Conservation (phyloP, 2,329 filamentous ascomycete genomes). For the Fusarium mexicanum region DNA sequence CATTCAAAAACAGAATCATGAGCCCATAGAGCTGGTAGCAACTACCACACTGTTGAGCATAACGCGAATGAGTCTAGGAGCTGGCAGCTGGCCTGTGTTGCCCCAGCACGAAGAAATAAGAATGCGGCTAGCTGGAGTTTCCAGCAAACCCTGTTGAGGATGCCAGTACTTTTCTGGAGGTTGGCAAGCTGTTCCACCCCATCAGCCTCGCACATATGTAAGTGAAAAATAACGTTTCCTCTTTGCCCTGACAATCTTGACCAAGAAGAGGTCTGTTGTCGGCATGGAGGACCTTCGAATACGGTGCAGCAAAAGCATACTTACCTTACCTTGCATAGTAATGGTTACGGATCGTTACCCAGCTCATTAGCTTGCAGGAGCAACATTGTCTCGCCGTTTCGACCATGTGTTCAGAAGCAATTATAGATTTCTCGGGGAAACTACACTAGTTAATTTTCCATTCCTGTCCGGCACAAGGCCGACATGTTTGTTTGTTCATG, state of each 20-base stretch:
- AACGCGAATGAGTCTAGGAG: background rate
- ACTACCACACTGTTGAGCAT: background rate
- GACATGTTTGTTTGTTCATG: slow-evolving; percentile 20
- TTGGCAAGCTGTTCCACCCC: background rate
- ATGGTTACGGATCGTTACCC: slow-evolving; percentile 18
- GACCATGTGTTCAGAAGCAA: slow-evolving; percentile 42
- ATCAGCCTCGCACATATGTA: slow-evolving; percentile 1
- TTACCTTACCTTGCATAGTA: background rate
- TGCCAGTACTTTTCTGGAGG: slow-evolving; percentile 4
- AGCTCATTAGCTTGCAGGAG: slow-evolving; percentile 5
- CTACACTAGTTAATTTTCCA: slow-evolving; percentile 41
- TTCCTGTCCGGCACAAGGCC: slow-evolving; percentile 8
- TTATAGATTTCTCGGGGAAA: slow-evolving; percentile 46
- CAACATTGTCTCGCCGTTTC: slow-evolving; percentile 16
- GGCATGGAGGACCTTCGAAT: background rate
- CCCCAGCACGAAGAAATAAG: slow-evolving; percentile 3
- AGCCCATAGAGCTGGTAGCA: background rate
- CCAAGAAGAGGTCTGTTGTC: background rate
- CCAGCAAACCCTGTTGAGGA: background rate
- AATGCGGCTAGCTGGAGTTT: background rate
- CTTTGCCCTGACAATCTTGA: slow-evolving; percentile 18
- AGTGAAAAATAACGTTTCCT: background rate
- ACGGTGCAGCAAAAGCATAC: background rate
- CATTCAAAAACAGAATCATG: background rate
- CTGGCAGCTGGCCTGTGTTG: background rate